Base-by-base conservation (phyloP, 495 filamentous ascomycete genomes). In the Penicillium waksmanii region DNA sequence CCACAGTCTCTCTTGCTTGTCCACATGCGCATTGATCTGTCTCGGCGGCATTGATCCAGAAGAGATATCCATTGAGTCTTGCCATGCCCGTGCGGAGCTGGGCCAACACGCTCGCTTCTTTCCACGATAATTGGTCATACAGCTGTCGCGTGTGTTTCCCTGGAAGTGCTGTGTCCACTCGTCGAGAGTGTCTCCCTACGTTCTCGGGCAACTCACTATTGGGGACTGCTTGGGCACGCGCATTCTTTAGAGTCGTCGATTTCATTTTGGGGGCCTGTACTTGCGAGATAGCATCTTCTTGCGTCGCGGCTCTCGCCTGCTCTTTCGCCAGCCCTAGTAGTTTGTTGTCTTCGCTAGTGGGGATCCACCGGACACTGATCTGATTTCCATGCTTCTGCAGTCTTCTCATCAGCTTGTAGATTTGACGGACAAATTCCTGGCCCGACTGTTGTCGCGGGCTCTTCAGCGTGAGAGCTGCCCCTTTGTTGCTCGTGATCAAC, bases 51-150 rank as follows among this genome's bases (percentile, higher is more conserved):
- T 66, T 64, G 51, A 76, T 73, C 46, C 57, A 55, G 52, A 64
- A 49, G 38, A 75, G 62, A 64, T 71, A 74, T 53, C 63, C 60
- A 64, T 74, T 76, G 42, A 75, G 58, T 66, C 66, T 67, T 58
- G 69, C 58, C 64, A 69, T 71, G 60, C 73, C 71, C 5, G 67
- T 77, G 53, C 67, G 57, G 60, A 75, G 63, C 53, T 75, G 67
- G 17, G 66, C 70, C 34, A 66, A 57, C 50, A 73, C 64, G 44
- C 61, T 64, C 35, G 71, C 73, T 61, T 76, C 67, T 65, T 61
- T 68, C 59, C 61, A 61, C 38, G 63, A 66, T 58, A 73, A 59
- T 56, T 42, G 62, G 62, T 73, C 55, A 55, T 55, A 55, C 38
- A 55, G 38, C 53, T 33, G 38, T 33, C 38, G 53, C n/a, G 38